Conservation (phyloP, 331 rosid species). For the Arachis monticola region DNA sequence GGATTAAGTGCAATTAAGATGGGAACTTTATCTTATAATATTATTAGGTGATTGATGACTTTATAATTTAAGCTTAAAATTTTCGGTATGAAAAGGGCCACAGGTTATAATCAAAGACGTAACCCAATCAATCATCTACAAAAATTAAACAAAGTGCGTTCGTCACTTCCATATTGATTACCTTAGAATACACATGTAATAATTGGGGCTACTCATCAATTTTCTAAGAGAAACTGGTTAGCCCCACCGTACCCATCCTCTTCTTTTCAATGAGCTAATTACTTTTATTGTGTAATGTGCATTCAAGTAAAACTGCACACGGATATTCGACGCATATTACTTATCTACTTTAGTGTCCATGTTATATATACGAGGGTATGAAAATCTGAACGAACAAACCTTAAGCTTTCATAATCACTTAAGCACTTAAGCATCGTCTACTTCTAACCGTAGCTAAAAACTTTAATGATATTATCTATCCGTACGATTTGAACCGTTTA, state of each 20-base stretch:
- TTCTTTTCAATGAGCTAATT: background rate
- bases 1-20: conserved; percentile 49
- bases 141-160: conserved; percentile 26
- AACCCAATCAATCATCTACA: conserved; percentile 54
- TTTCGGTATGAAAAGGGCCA: conserved; percentile 43
- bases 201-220: conserved; percentile 12
- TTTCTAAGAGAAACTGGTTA: background rate
- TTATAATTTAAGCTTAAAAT: conserved; percentile 13
- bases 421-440: too few relatives aligned
- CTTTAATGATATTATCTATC: too few relatives aligned
- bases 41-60: conserved; percentile 46
- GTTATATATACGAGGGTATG: background rate
- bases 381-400: background rate
- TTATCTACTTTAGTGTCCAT: background rate
- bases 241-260: background rate
- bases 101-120: conserved; percentile 53
- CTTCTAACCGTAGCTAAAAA: too few relatives aligned
- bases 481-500: too few relatives aligned
- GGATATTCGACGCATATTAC: conserved; percentile 30
- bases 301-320: conserved; percentile 17
- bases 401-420: too few relatives aligned
- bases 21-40: conserved; percentile 39
- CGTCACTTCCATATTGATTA: conserved; percentile 48
- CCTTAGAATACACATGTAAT: conserved; percentile 16
- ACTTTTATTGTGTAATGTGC: background rate